Percentiles rank a stretch among this genome's conserved stretches.
Conservation (phyloP, 805 yeast genomes). For the Naumovozyma castellii region DNA sequence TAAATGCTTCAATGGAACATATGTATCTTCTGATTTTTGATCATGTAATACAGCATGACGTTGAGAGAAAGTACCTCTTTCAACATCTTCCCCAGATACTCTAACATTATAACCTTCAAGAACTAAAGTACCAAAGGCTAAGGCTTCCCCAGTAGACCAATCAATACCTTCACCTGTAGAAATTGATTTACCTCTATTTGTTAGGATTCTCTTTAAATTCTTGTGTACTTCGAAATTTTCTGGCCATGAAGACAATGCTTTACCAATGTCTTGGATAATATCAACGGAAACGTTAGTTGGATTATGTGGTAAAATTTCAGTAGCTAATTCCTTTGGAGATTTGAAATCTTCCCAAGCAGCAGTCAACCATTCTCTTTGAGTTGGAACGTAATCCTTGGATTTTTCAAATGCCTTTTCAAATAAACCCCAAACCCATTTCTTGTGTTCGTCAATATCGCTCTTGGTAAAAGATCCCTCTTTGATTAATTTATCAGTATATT, state of each 20-base stretch:
- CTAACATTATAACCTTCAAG: conserved; percentile 94
- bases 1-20: conserved; percentile 78
- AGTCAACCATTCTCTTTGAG: conserved; percentile 94
- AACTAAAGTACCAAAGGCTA: conserved; percentile 88
- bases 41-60: conserved; percentile 98
- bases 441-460: conserved; percentile 90
- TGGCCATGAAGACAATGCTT: conserved; percentile 74
- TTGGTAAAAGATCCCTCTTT: conserved; percentile 82
- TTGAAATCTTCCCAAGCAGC: conserved; percentile 99
- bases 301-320: conserved; percentile 89
- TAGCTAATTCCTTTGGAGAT: conserved; percentile 92
- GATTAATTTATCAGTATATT: conserved; percentile 70
- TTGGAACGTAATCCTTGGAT: conserved; percentile 83
- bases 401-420: conserved; percentile 84
- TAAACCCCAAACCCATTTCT: conserved; percentile 93
- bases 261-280: conserved; percentile 69
- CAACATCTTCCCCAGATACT: conserved; percentile 98
- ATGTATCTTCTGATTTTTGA: conserved; percentile 73
- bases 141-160: conserved; percentile 99
- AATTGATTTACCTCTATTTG: conserved; percentile 74
- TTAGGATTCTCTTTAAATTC: conserved; percentile 90
- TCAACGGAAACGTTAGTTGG: conserved; percentile 83
- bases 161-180: conserved; percentile 91
- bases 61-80: conserved; percentile 99
- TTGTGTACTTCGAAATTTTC: conserved; percentile 81